Evolutionary conservation across 106 monocot genomes (phyloP), one percentile per base, ranked within the genome.

Genomic region (Chionographis japonica): DNA sequence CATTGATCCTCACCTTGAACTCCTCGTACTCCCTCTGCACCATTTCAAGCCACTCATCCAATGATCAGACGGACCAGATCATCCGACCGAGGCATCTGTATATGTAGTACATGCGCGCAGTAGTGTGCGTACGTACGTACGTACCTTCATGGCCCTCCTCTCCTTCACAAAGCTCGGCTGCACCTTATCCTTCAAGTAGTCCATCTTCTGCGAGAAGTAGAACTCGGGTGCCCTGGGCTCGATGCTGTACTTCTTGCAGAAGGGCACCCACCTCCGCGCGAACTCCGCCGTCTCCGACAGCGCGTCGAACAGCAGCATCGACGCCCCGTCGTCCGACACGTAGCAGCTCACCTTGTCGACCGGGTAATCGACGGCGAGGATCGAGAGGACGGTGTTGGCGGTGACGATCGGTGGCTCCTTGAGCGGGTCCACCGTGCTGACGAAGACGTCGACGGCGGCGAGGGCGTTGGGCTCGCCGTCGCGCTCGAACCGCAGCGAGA

Each of bases 341-440:
- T 95, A 95, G 81, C 95, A 95, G 55, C 88, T 88, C 15, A 91
- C 81, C 81, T 80, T 88, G 36, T 79, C 83, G 8, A 88, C 81
- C n/a, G 95, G 95, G 75, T 95, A 95, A 53, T 95, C 95, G 11
- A 88, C 86, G 16, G 95, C 20, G 19, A 95, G 80, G 73, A 95
- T 86, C 9, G 95, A 95, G 7, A 95, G 86, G 13, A 95, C 91
- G 18, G 95, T 95, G 81, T 95, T 95, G 41, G 95, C 91, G 12
- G 95, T 95, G 74, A 95, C 81, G 68, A 95, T 91, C 14, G 95
- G 95, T 2, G 95, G 95, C 74, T 95, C 95, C 73, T 95, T 95
- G 37, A 95, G 80, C 9, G 95, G 91, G 61, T 95, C 95, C 8
- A 95, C 95, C 1, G 91, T 84, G 58, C 91, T 91, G 49, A 95